Evolutionary conservation across 345 rosid species (phyloP).

Genomic region (Cochlearia excelsa): DNA sequence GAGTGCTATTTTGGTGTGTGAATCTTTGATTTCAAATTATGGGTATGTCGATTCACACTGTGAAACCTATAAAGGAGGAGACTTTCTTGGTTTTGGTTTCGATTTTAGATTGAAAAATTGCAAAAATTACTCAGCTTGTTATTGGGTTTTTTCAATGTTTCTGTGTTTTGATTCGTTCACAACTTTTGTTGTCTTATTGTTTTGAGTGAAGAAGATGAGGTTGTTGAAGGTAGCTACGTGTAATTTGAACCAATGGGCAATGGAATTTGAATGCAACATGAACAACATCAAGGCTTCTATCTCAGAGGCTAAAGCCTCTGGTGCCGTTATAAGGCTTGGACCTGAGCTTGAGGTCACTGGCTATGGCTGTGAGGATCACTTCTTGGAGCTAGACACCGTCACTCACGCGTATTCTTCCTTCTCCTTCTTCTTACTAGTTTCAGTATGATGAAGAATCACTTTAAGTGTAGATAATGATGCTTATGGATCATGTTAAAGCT

Average conservation of each 20-base stretch:
- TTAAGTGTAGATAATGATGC: no score
- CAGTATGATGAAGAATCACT: not conserved
- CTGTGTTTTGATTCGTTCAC: no score
- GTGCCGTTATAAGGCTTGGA: constrained; percentile 85
- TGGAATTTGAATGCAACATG: constrained; percentile 82
- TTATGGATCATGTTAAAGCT: no score
- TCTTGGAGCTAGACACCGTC: constrained; percentile 86
- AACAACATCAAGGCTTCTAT: constrained; percentile 81
- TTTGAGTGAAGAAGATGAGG: constrained; percentile 50
- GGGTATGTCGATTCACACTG: no score
- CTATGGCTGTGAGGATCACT: constrained; percentile 99
- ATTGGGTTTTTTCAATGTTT: no score
- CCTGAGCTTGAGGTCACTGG: constrained; percentile 97
- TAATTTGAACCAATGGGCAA: constrained; percentile 93
- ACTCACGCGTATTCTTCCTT: constrained; percentile 56
- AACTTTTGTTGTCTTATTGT: not conserved
- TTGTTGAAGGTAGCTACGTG: constrained; percentile 78
- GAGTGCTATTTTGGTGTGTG: no score
- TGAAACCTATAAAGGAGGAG: no score
- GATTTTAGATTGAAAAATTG: no score
- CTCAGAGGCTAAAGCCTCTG: constrained; percentile 54
- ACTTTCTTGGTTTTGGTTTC: no score
- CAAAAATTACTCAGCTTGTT: no score
- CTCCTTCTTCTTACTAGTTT: not conserved
- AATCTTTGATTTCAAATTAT: no score